These are phyloP conservation scores for Takashimella tepidaria DNA, from an alignment of 1,284 basidiomycete species.

Conservation along the genomic window DNA sequence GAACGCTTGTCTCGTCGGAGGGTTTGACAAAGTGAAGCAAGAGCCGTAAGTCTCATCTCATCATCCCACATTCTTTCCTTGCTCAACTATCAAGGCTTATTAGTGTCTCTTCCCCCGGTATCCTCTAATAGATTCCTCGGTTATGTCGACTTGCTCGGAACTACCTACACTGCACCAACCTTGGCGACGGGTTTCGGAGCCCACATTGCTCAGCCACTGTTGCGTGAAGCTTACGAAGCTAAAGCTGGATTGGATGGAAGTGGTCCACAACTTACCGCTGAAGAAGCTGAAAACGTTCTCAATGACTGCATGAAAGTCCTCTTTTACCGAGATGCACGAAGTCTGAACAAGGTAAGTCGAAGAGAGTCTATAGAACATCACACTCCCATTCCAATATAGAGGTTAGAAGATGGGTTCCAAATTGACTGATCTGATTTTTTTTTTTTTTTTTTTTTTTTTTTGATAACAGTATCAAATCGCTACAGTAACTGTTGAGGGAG, in stretches of 20 bases:
- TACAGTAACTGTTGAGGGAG: slow-evolving; percentile 72
- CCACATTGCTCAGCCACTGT: slow-evolving; percentile 86
- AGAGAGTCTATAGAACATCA: not conserved
- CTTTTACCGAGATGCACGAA: slow-evolving; percentile 94
- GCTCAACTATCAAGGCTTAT: not conserved
- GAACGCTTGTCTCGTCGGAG: slow-evolving; percentile 94
- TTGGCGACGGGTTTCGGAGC: slow-evolving; percentile 96
- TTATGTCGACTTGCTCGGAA: slow-evolving; percentile 94
- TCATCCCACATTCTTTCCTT: not conserved
- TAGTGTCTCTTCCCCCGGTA: no score
- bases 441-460: no score
- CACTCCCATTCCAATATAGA: no score
- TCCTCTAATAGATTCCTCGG: slow-evolving; percentile 88
- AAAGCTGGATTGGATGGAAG: slow-evolving; percentile 64
- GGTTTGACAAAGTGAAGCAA: slow-evolving; percentile 68
- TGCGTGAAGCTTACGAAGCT: slow-evolving; percentile 64
- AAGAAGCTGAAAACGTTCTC: slow-evolving; percentile 72
- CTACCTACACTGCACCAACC: slow-evolving; percentile 89
- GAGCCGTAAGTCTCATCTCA: slow-evolving; percentile 54
- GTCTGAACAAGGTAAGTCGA: slow-evolving; percentile 79
- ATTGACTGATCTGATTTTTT: no score
- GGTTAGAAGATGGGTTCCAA: no score
- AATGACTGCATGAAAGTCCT: slow-evolving; percentile 88
- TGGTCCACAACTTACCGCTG: slow-evolving; percentile 69
- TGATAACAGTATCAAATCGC: slow-evolving; percentile 82